These are phyloP conservation scores for Candida golubevii DNA, from an alignment of 805 yeast species.

Conservation along the genomic window DNA sequence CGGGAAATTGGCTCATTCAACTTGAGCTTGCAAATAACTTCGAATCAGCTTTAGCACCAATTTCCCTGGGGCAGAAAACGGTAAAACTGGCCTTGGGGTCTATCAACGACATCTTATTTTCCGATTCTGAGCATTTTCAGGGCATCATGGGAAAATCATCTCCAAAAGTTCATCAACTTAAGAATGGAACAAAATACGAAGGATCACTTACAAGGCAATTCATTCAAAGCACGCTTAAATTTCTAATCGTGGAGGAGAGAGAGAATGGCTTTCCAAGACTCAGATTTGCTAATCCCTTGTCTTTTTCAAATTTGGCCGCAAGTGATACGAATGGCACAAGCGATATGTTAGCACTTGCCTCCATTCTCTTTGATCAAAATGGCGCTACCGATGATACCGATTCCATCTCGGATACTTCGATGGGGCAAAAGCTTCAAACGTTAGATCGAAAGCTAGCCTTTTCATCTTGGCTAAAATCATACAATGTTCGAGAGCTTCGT, in stretches of 20 bases:
- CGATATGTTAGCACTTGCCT: slow-evolving; percentile 46
- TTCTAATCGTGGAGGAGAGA: too few species aligned
- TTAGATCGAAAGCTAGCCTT: slow-evolving; percentile 42
- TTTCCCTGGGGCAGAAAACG: slow-evolving; percentile 2
- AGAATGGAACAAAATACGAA: too few species aligned
- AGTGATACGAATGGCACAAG: too few species aligned
- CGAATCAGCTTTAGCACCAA: slow-evolving; percentile 38
- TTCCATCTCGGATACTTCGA: slow-evolving; percentile 11
- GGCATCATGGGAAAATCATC: too few species aligned
- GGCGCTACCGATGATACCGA: slow-evolving; percentile 6
- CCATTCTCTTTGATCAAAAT: slow-evolving; percentile 49
- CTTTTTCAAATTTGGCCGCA: too few species aligned
- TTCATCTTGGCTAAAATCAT: slow-evolving; percentile 53
- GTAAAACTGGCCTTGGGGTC: slow-evolving; percentile 26
- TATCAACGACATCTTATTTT: slow-evolving; percentile 48
- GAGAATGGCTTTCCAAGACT: too few species aligned
- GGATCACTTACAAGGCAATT: too few species aligned
- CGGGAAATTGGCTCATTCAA: slow-evolving; percentile 64
- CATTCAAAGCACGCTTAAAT: too few species aligned
- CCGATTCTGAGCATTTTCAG: slow-evolving; percentile 20
- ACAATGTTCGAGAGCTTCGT: slow-evolving; percentile 25
- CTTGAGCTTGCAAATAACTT: slow-evolving; percentile 48
- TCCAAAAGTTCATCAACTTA: too few species aligned
- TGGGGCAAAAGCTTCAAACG: slow-evolving; percentile 16
- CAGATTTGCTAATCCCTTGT: too few species aligned